phyloP scores from a whole-genome alignment of 2,329 filamentous ascomycete species.

The Neofusicoccum ribis region DNA sequence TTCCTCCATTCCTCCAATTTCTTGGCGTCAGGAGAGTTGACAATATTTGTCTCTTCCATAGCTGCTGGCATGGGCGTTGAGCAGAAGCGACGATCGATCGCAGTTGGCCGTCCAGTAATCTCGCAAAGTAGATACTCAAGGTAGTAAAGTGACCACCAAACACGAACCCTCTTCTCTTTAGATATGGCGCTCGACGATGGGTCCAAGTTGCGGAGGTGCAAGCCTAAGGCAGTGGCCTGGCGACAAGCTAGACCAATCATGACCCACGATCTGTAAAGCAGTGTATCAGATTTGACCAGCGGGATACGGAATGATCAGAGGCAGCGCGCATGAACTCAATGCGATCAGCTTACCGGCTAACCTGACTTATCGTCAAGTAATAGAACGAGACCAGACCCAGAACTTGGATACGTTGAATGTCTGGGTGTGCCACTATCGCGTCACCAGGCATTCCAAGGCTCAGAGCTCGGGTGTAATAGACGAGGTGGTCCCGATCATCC shows the following conservation, averaged over 20 bases:
- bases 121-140: slow-evolving; percentile 37
- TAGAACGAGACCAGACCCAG: slow-evolving; percentile 40
- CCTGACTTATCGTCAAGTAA: slow-evolving; percentile 40
- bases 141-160: slow-evolving; percentile 44
- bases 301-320: background rate
- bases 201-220: slow-evolving; percentile 39
- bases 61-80: slow-evolving; percentile 36
- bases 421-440: slow-evolving; percentile 33
- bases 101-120: slow-evolving; percentile 40
- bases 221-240: slow-evolving; percentile 35
- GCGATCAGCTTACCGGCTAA: slow-evolving; percentile 36
- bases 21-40: background rate
- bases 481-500: slow-evolving; percentile 35
- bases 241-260: slow-evolving; percentile 38
- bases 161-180: slow-evolving; percentile 36
- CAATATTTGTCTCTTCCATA: slow-evolving; percentile 23
- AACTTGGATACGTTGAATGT: slow-evolving; percentile 41
- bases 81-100: slow-evolving; percentile 30
- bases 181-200: slow-evolving; percentile 25
- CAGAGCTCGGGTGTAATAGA: slow-evolving; percentile 41
- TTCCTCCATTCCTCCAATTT: background rate
- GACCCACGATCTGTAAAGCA: slow-evolving; percentile 36
- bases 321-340: background rate
- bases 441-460: slow-evolving; percentile 31
- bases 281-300: background rate